phyloP scores from a whole-genome alignment of 2,329 filamentous ascomycete species.

The Coniochaeta pulveracea region DNA sequence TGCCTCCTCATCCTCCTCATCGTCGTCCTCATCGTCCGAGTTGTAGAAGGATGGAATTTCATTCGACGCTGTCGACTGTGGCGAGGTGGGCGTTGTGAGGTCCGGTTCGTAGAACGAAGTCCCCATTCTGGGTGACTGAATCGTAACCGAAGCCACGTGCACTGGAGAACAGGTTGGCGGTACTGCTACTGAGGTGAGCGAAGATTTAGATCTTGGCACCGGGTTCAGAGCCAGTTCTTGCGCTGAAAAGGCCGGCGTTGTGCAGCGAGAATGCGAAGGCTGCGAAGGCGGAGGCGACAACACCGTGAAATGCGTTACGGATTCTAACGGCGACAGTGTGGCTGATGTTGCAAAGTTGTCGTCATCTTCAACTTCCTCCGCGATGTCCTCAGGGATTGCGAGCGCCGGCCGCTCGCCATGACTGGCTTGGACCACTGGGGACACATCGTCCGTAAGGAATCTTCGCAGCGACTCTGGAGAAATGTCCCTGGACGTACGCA shows the following conservation, averaged over 20 bases:
- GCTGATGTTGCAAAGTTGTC: slow-evolving; percentile 50
- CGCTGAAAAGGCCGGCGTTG: no score
- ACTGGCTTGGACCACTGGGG: slow-evolving; percentile 19
- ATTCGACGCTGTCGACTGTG: slow-evolving; percentile 24
- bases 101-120: slow-evolving; percentile 19
- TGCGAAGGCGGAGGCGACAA: slow-evolving; percentile 43
- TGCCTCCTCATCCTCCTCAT: slow-evolving; percentile 27
- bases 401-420: slow-evolving; percentile 22
- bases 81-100: slow-evolving; percentile 22
- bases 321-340: slow-evolving; percentile 26
- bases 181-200: slow-evolving; percentile 7
- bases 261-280: slow-evolving; percentile 20
- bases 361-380: slow-evolving; percentile 44
- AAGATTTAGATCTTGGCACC: no score
- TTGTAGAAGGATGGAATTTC: slow-evolving; percentile 35
- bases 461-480: slow-evolving; percentile 43
- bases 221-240: no score
- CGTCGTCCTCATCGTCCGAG: slow-evolving; percentile 20
- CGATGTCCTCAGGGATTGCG: slow-evolving; percentile 32
- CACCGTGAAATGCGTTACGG: slow-evolving; percentile 28
- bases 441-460: slow-evolving; percentile 36
- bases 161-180: slow-evolving; percentile 9
- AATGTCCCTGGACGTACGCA: slow-evolving; percentile 38
- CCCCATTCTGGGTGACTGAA: slow-evolving; percentile 11
- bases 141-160: slow-evolving; percentile 14